These are phyloP conservation scores for Cornus florida DNA, from an alignment of 148 eudicot species.

Conservation along the genomic window DNA sequence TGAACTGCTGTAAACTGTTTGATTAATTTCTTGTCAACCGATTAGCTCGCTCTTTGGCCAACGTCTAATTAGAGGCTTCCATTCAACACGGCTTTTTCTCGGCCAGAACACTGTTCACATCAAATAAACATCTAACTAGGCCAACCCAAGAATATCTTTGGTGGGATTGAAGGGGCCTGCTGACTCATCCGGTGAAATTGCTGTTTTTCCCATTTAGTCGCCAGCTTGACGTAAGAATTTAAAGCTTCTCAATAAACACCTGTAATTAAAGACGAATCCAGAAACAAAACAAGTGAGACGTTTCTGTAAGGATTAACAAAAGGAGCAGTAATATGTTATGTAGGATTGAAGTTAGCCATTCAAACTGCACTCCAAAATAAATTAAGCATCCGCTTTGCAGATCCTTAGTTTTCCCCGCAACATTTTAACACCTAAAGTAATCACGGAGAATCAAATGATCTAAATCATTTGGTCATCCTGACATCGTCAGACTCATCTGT, in stretches of 20 bases:
- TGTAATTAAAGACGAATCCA: neutral
- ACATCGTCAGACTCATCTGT: neutral
- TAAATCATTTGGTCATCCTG: neutral
- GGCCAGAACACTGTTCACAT: neutral
- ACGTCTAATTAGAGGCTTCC: constrained; percentile 5
- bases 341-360: neutral
- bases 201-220: neutral
- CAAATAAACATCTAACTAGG: neutral
- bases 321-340: neutral
- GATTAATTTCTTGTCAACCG: constrained; percentile 11
- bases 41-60: neutral
- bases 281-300: neutral
- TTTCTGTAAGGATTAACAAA: neutral
- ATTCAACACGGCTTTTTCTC: neutral
- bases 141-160: constrained; percentile 1
- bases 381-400: neutral
- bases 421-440: neutral
- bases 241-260: constrained; percentile 18
- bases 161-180: constrained; percentile 8
- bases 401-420: neutral
- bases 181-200: constrained; percentile 9
- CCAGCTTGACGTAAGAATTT: constrained; percentile 11
- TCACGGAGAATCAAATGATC: constrained; percentile 6
- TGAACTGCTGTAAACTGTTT: constrained; percentile 2
- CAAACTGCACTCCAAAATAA: neutral